Base-by-base conservation (phyloP, 2,329 filamentous ascomycete species). In the Pochonia chlamydosporia region DNA sequence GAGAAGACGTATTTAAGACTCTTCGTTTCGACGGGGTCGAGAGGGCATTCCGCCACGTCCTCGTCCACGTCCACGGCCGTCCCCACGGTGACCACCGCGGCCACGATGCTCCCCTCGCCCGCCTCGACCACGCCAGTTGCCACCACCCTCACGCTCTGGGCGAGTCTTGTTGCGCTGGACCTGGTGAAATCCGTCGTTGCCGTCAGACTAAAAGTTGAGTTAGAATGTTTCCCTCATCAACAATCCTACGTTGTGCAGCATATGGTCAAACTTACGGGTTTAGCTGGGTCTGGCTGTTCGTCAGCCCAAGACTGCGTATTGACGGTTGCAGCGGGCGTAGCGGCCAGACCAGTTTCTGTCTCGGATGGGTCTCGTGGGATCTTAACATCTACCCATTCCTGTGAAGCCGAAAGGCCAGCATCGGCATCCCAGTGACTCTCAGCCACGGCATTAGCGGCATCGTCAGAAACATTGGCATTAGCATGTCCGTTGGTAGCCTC, bases 301-400 rank as follows among this genome's bases (percentile, higher is more conserved):
- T 95, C 89, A 23, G 88, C 88, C 88, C 88, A 95, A 58, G 84
- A 89, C 61, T 85, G 82, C 25, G 74, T 73, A 58, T 76, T 75
- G 10, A 69, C 62, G 33, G 70, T 65, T 8, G 71, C 70, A 6
- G 79, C 81, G 40, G 82, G 78, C n/a, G 79, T 81, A 23, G 81
- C 79, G 40, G 75, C 69, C 36, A 81, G 63, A 31, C 80, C 81
- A 31, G 76, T 81, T 52, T 93, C 87, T 5, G 85, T 84, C 73
- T 95, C 89, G 44, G 80, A 70, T 40, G 84, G 78, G 59, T 91
- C 81, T 48, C 85, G 81, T 44, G 88, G 81, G 39, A 88, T 74
- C 63, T 89, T 81, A 4, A 75, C 67, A 46, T 73, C 67, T 50
- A 95, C 85, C 80, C 88, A 93, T 55, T 91, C 87, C 62, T 80